phyloP scores from a whole-genome alignment of 2,329 filamentous ascomycete genomes.

The Madurella fahalii region DNA sequence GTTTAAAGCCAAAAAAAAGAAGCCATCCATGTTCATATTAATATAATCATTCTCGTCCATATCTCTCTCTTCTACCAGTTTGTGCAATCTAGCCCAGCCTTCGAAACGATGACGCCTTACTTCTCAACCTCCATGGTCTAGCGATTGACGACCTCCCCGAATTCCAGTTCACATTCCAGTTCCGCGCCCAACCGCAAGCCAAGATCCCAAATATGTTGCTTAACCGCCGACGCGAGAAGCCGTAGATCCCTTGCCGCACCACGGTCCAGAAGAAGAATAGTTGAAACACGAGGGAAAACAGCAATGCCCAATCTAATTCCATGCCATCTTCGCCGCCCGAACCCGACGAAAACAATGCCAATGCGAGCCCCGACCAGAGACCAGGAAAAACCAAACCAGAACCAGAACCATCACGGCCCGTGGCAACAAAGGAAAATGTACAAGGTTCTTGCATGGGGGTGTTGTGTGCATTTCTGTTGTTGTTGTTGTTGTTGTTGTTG shows the following conservation, averaged over 20 bases:
- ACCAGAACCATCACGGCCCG: constrained; percentile 9
- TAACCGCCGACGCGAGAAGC: not conserved
- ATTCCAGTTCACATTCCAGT: constrained; percentile 4
- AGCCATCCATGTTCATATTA: constrained; percentile 5
- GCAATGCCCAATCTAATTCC: constrained; percentile 20
- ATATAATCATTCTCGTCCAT: not conserved
- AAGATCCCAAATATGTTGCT: constrained; percentile 5
- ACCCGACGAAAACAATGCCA: constrained; percentile 16
- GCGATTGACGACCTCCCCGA: constrained; percentile 2
- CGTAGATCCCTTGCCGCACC: constrained; percentile 11
- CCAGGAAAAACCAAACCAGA: constrained; percentile 8
- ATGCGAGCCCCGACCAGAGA: constrained; percentile 15
- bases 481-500: not conserved
- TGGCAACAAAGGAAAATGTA: constrained; percentile 25
- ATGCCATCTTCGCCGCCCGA: constrained; percentile 8
- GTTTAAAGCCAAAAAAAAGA: constrained; percentile 2
- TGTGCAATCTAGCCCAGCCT: constrained; percentile 10
- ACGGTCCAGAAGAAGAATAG: constrained; percentile 20
- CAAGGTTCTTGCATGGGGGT: constrained; percentile 22
- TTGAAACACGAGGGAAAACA: constrained; percentile 22
- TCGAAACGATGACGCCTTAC: constrained; percentile 2
- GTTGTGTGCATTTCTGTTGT: constrained; percentile 3
- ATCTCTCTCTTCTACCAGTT: not conserved
- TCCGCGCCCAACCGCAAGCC: constrained; percentile 7
- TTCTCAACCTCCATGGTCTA: constrained; percentile 3